Evolutionary conservation across 2,329 filamentous ascomycete genomes (phyloP).

Genomic region (Bisporella sp.): DNA sequence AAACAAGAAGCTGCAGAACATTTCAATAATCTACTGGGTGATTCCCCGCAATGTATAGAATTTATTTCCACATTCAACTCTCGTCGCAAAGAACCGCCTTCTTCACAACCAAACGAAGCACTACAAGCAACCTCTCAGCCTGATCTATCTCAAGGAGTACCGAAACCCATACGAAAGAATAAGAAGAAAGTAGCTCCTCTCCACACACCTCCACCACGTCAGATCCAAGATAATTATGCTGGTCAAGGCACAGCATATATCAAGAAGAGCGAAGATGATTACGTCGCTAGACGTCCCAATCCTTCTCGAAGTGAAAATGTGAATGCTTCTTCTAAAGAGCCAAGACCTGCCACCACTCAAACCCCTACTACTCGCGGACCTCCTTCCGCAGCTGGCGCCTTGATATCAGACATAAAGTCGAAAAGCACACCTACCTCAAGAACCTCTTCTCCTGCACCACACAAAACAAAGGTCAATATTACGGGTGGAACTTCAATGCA

Average conservation of each 20-base stretch:
- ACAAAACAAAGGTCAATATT: slow-evolving; percentile 62
- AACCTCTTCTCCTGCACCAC: slow-evolving; percentile 45
- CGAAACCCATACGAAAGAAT: slow-evolving; percentile 39
- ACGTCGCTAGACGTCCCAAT: slow-evolving; percentile 48
- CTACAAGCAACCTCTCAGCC: slow-evolving; percentile 3
- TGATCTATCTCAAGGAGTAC: slow-evolving; percentile 28
- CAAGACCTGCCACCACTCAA: slow-evolving; percentile 45
- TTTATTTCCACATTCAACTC: slow-evolving; percentile 73
- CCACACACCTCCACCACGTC: slow-evolving; percentile 57
- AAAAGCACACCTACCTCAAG: slow-evolving; percentile 38
- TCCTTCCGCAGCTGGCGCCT: slow-evolving; percentile 63
- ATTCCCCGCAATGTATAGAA: slow-evolving; percentile 67
- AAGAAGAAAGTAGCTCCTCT: slow-evolving; percentile 56
- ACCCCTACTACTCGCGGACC: slow-evolving; percentile 30
- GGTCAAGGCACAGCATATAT: slow-evolving; percentile 59
- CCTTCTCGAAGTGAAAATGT: slow-evolving; percentile 27
- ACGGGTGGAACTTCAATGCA: slow-evolving; percentile 77
- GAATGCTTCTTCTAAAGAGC: slow-evolving; percentile 33
- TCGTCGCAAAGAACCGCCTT: slow-evolving; percentile 40
- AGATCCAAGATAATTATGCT: slow-evolving; percentile 54
- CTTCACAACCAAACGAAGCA: slow-evolving; percentile 4
- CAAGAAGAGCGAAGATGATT: slow-evolving; percentile 68
- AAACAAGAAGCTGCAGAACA: slow-evolving; percentile 75
- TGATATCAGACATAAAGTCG: slow-evolving; percentile 72
- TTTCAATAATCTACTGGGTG: slow-evolving; percentile 81